Evolutionary conservation across 2,329 filamentous ascomycete genomes (phyloP).

Genomic region (Penicillium sp.): DNA sequence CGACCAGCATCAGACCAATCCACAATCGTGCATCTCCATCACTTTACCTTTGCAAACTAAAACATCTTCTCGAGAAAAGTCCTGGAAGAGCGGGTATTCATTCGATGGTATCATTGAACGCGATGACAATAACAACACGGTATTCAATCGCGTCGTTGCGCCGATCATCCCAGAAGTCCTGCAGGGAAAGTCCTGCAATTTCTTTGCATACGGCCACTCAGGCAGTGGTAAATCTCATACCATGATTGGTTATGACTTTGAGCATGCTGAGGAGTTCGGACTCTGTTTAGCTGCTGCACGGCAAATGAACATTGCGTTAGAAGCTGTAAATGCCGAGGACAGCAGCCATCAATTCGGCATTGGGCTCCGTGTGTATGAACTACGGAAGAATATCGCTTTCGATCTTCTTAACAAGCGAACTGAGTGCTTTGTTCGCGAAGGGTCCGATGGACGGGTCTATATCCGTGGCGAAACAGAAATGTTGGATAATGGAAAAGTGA

Average conservation of each 20-base stretch:
- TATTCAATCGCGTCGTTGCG: slow-evolving; percentile 35
- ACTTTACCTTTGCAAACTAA: neutral
- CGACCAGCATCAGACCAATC: neutral
- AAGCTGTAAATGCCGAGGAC: slow-evolving; percentile 23
- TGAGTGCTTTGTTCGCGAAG: slow-evolving; percentile 45
- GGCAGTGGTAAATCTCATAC: slow-evolving; percentile 46
- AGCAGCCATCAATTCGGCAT: slow-evolving; percentile 29
- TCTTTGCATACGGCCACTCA: slow-evolving; percentile 48
- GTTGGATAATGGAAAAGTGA: slow-evolving; percentile 42
- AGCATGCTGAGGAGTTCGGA: slow-evolving; percentile 35
- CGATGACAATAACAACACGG: slow-evolving; percentile 23
- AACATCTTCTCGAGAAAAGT: neutral
- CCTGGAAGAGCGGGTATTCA: slow-evolving; percentile 29
- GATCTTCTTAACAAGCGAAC: slow-evolving; percentile 43
- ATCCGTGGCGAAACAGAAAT: slow-evolving; percentile 46
- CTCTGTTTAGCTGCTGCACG: slow-evolving; percentile 40
- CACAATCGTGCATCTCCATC: neutral
- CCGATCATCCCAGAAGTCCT: slow-evolving; percentile 38
- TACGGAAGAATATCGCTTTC: slow-evolving; percentile 45
- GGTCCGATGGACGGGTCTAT: slow-evolving; percentile 41
- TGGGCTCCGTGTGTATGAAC: slow-evolving; percentile 44
- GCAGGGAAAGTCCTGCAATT: slow-evolving; percentile 40
- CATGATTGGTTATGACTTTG: slow-evolving; percentile 46
- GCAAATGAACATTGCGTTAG: slow-evolving; percentile 29
- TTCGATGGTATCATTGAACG: slow-evolving; percentile 26